A percentile compares a stretch with the other conserved stretches of the same genome.
phyloP scores from a whole-genome alignment of 2,329 filamentous ascomycete species.

The Sordariomycetes sp. region DNA sequence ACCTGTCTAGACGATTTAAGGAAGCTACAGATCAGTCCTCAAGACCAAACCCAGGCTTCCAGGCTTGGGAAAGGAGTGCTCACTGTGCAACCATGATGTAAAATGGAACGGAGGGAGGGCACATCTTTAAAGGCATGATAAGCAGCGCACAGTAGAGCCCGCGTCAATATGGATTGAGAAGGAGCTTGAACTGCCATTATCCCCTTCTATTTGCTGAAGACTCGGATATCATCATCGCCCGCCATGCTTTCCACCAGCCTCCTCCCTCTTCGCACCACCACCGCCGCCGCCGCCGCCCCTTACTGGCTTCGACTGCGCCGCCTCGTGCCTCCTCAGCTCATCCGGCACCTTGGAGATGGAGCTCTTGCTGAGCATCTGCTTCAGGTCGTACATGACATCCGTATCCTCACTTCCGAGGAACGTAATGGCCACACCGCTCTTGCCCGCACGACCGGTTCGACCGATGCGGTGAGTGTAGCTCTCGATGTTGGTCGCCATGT shows the following conservation, averaged over 20 bases:
- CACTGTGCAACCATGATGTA: too few relatives aligned
- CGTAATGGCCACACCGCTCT: slow-evolving; percentile 91
- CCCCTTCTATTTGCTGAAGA: too few relatives aligned
- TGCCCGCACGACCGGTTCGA: slow-evolving; percentile 93
- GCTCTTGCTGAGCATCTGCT: slow-evolving; percentile 91
- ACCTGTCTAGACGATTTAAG: too few relatives aligned
- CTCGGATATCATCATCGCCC: slow-evolving; percentile 1
- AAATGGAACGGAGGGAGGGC: too few relatives aligned
- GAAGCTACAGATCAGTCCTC: too few relatives aligned
- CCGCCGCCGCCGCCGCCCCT: slow-evolving; percentile 20
- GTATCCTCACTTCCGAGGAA: slow-evolving; percentile 87
- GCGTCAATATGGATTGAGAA: too few relatives aligned
- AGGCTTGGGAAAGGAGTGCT: too few relatives aligned
- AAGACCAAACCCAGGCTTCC: too few relatives aligned
- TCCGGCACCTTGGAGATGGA: slow-evolving; percentile 83
- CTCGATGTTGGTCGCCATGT: slow-evolving; percentile 92
- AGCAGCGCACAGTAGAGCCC: too few relatives aligned
- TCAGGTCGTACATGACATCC: slow-evolving; percentile 88
- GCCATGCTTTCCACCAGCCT: slow-evolving; percentile 2
- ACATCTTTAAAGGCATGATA: too few relatives aligned
- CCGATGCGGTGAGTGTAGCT: slow-evolving; percentile 95
- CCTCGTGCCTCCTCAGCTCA: slow-evolving; percentile 80
- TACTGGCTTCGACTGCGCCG: slow-evolving; percentile 73
- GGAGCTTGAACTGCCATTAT: too few relatives aligned
- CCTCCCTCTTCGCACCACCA: slow-evolving; percentile 18